These are phyloP conservation scores for Globisporangium canariense DNA, from an alignment of 352 stramenopile species.

Conservation along the genomic window DNA sequence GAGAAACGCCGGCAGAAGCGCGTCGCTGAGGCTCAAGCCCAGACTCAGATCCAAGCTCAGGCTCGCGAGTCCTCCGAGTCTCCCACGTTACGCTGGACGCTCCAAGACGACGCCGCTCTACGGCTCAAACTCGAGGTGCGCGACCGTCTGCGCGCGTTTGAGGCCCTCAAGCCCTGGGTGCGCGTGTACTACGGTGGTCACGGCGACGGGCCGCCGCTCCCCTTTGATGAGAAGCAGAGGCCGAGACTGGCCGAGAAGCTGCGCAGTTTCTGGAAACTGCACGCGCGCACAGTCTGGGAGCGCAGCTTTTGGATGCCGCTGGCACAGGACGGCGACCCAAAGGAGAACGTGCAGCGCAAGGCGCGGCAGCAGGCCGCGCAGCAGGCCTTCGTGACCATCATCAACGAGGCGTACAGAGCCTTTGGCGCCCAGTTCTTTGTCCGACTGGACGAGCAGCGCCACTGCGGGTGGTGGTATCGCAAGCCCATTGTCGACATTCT, in stretches of 20 bases:
- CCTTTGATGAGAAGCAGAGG: slow-evolving; percentile 31
- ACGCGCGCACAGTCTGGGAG: slow-evolving; percentile 45
- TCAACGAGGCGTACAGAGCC: slow-evolving; percentile 22
- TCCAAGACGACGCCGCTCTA: not conserved
- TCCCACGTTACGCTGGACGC: not conserved
- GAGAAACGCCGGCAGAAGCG: not conserved
- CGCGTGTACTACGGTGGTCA: slow-evolving; percentile 18
- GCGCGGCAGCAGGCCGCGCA: slow-evolving; percentile 33
- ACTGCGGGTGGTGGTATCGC: slow-evolving; percentile 61
- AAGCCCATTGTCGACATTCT: slow-evolving; percentile 32
- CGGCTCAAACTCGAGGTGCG: slow-evolving; percentile 1
- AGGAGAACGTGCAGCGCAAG: slow-evolving; percentile 23
- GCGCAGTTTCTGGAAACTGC: slow-evolving; percentile 32
- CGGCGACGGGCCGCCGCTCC: slow-evolving; percentile 19
- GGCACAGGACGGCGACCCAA: slow-evolving; percentile 5
- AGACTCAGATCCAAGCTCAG: not conserved
- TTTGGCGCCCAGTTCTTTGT: slow-evolving; percentile 45
- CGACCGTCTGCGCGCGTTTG: slow-evolving; percentile 17
- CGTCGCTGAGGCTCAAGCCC: not conserved
- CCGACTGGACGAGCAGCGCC: slow-evolving; percentile 32
- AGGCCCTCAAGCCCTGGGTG: slow-evolving; percentile 34
- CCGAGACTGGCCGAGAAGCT: slow-evolving; percentile 24
- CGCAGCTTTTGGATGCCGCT: slow-evolving; percentile 48
- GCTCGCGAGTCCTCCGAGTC: not conserved
- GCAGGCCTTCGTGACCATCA: slow-evolving; percentile 33